Conservation (phyloP, 495 filamentous ascomycete species). For the Neurospora sublineolata region DNA sequence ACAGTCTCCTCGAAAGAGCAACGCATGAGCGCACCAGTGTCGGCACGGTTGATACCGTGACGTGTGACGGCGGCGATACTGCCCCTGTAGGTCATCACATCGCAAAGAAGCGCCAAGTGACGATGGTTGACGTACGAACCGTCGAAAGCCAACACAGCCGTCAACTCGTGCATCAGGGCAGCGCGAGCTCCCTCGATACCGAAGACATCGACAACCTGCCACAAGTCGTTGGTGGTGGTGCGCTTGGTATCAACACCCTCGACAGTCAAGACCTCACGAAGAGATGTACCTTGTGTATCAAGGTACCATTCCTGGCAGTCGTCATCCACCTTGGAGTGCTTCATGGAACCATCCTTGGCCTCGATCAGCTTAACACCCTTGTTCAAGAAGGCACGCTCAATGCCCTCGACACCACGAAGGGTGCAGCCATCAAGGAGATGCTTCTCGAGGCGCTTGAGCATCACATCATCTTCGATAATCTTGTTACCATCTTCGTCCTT, state of each 20-base stretch:
- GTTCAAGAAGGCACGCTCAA: constrained; percentile 87
- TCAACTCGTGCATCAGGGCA: constrained; percentile 77
- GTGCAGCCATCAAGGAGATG: constrained; percentile 85
- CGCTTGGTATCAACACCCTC: constrained; percentile 82
- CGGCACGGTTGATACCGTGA: constrained; percentile 95
- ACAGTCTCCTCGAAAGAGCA: constrained; percentile 99
- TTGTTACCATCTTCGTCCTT: constrained; percentile 70
- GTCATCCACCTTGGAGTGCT: constrained; percentile 52
- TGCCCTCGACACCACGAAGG: constrained; percentile 76
- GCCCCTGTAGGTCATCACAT: constrained; percentile 95
- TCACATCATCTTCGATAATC: constrained; percentile 76
- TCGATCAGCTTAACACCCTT: constrained; percentile 54
- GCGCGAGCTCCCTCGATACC: constrained; percentile 90
- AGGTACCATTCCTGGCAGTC: constrained; percentile 86
- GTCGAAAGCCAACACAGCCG: constrained; percentile 84
- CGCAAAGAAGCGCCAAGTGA: constrained; percentile 88
- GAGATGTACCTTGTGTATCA: constrained; percentile 79
- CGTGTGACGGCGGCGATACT: constrained; percentile 91
- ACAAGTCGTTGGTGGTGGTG: constrained; percentile 90
- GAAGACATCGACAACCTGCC: constrained; percentile 84
- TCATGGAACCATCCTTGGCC: constrained; percentile 54
- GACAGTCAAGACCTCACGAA: constrained; percentile 71
- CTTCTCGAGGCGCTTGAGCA: constrained; percentile 77
- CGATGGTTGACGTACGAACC: constrained; percentile 99
- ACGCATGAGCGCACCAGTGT: constrained; percentile 96